Conservation (phyloP, 345 rosid species). For the Reutealis trisperma region DNA sequence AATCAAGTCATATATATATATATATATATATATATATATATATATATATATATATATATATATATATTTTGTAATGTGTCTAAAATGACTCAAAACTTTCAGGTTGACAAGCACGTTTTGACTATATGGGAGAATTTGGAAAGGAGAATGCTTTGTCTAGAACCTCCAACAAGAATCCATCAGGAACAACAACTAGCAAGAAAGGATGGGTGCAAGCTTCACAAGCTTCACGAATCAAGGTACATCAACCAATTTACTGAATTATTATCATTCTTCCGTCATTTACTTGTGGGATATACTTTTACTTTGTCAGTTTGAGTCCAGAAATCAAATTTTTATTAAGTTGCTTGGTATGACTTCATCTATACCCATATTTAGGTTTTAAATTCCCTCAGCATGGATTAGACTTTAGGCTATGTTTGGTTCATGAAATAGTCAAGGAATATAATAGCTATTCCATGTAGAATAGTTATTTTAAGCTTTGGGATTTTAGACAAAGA, state of each 20-base stretch:
- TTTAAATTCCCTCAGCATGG: background rate
- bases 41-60: too few species aligned
- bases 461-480: too few species aligned
- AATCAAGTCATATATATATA: constrained; percentile 2
- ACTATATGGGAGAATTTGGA: constrained; percentile 27
- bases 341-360: background rate
- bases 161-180: constrained; percentile 12
- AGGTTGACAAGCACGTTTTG: constrained; percentile 11
- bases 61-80: background rate
- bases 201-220: constrained; percentile 11
- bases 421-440: too few species aligned
- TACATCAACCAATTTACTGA: background rate
- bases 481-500: too few species aligned
- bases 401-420: too few species aligned
- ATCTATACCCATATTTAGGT: background rate
- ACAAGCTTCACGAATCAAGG: constrained; percentile 21
- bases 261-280: constrained; percentile 1
- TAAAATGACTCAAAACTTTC: constrained; percentile 11
- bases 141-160: constrained; percentile 14
- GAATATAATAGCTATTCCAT: too few species aligned
- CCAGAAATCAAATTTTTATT: background rate
- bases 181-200: constrained; percentile 10
- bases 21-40: too few species aligned
- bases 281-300: background rate
- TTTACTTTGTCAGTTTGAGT: constrained; percentile 1